Percentiles rank a stretch among this genome's conserved stretches.
phyloP scores from a whole-genome alignment of 495 filamentous ascomycete species.

The Rostrohypoxylon terebratum region DNA sequence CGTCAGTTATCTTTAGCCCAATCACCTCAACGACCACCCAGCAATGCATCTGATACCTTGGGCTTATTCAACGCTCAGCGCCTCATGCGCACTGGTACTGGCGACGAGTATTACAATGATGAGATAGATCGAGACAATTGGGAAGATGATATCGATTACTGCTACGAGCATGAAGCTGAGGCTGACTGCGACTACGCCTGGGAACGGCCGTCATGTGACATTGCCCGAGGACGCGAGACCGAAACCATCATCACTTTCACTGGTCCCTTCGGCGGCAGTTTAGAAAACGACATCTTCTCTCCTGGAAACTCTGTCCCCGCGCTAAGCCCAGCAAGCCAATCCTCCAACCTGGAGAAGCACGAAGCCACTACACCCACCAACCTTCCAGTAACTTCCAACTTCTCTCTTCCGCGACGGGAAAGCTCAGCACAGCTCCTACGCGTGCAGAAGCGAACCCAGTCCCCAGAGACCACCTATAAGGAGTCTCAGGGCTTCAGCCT shows the following conservation, averaged over 20 bases:
- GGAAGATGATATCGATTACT: conserved; percentile 96
- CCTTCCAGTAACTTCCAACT: conserved; percentile 53
- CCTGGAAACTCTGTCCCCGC: conserved; percentile 58
- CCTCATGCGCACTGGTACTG: conserved; percentile 45
- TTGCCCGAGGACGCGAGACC: conserved; percentile 49
- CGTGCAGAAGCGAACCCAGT: conserved; percentile 51
- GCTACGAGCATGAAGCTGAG: conserved; percentile 90
- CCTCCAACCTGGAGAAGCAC: conserved; percentile 51
- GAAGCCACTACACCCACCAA: conserved; percentile 57
- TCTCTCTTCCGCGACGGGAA: conserved; percentile 55
- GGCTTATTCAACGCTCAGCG: conserved; percentile 54
- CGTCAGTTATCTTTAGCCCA: conserved; percentile 52
- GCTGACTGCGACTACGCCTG: conserved; percentile 92
- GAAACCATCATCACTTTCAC: conserved; percentile 38
- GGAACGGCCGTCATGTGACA: conserved; percentile 67
- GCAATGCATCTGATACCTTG: conserved; percentile 60
- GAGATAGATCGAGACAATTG: conserved; percentile 66
- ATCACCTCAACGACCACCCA: conserved; percentile 52
- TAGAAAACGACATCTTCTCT: conserved; percentile 54
- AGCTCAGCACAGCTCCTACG: conserved; percentile 43
- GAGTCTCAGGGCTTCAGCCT: conserved; percentile 67
- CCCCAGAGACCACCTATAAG: conserved; percentile 63
- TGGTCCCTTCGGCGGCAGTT: conserved; percentile 27
- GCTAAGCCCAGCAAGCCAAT: conserved; percentile 59
- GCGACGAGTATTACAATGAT: conserved; percentile 58